phyloP scores from a whole-genome alignment of 2,329 filamentous ascomycete species.

The Aaosphaeria arxii region DNA sequence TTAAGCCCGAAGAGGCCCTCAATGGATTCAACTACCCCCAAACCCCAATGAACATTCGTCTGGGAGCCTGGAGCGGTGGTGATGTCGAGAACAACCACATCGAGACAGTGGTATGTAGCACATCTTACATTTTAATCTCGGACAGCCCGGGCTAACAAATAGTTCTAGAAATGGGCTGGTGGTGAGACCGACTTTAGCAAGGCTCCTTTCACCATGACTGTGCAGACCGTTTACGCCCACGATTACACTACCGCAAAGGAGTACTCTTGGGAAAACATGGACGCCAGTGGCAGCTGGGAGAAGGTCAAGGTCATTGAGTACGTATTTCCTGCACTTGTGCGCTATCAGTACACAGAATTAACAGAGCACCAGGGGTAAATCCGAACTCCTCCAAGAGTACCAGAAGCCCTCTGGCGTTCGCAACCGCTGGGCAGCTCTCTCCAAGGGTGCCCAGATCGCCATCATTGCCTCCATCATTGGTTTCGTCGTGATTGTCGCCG shows the following conservation, averaged over 20 bases:
- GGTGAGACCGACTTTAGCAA: slow-evolving; percentile 64
- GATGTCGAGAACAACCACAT: slow-evolving; percentile 42
- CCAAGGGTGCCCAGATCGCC: slow-evolving; percentile 30
- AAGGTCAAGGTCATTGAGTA: slow-evolving; percentile 49
- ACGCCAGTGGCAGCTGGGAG: slow-evolving; percentile 55
- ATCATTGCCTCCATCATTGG: slow-evolving; percentile 30
- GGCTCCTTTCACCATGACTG: slow-evolving; percentile 71
- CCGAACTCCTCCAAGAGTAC: slow-evolving; percentile 33
- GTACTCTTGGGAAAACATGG: slow-evolving; percentile 57
- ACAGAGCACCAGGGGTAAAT: slow-evolving; percentile 28
- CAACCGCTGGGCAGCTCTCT: slow-evolving; percentile 33
- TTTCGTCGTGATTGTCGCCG: slow-evolving; percentile 21
- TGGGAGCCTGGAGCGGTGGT: slow-evolving; percentile 66
- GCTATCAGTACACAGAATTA: slow-evolving; percentile 4
- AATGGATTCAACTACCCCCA: slow-evolving; percentile 63
- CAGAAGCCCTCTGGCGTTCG: slow-evolving; percentile 32
- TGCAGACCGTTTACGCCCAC: slow-evolving; percentile 58
- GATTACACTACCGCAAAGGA: slow-evolving; percentile 60
- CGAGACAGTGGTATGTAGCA: slow-evolving; percentile 13
- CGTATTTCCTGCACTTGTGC: slow-evolving; percentile 9
- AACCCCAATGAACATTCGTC: slow-evolving; percentile 69
- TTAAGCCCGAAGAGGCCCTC: slow-evolving; percentile 59
- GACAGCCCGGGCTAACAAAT: not conserved
- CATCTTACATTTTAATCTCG: not conserved
- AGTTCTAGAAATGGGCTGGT: slow-evolving; percentile 55